phyloP scores from a whole-genome alignment of 805 yeast species.

The Teunomyces cretensis region DNA sequence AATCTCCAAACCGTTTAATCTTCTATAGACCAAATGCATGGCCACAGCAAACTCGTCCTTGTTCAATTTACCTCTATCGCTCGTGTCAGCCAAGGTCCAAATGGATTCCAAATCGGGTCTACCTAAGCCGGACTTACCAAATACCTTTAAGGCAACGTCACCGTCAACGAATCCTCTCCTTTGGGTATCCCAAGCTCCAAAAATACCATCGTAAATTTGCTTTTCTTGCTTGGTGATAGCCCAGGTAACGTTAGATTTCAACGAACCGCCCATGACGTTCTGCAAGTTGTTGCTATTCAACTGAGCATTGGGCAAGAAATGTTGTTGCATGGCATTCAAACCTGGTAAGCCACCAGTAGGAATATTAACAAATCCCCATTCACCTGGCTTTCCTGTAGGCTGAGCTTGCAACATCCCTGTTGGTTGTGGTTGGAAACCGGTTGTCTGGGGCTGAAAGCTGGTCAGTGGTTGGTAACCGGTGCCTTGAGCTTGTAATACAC shows the following conservation, averaged over 20 bases:
- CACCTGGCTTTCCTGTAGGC: constrained; percentile 69
- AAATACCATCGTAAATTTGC: constrained; percentile 79
- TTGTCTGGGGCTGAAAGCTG: constrained; percentile 26
- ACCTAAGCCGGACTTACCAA: constrained; percentile 86
- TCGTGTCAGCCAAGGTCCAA: constrained; percentile 86
- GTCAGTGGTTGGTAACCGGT: constrained; percentile 18
- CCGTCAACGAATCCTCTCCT: constrained; percentile 75
- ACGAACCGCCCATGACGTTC: constrained; percentile 41
- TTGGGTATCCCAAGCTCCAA: constrained; percentile 78
- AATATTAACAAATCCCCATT: constrained; percentile 74
- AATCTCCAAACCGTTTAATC: constrained; percentile 83
- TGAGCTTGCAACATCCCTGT: constrained; percentile 48
- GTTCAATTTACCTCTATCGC: constrained; percentile 78
- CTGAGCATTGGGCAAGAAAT: constrained; percentile 58
- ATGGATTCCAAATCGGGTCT: constrained; percentile 85
- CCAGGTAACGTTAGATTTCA: constrained; percentile 63
- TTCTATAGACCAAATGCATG: constrained; percentile 92
- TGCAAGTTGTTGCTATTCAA: constrained; percentile 38
- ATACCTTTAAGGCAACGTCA: constrained; percentile 76
- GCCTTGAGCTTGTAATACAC: constrained; percentile 15
- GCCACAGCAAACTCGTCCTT: constrained; percentile 94
- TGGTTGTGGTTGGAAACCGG: constrained; percentile 29
- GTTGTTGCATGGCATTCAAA: constrained; percentile 61
- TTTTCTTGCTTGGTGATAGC: constrained; percentile 89
- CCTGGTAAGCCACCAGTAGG: constrained; percentile 76